A percentile compares a stretch with the other conserved stretches of the same genome.
phyloP scores from a whole-genome alignment of 2,329 filamentous ascomycete genomes.

The Colletotrichum musicola region DNA sequence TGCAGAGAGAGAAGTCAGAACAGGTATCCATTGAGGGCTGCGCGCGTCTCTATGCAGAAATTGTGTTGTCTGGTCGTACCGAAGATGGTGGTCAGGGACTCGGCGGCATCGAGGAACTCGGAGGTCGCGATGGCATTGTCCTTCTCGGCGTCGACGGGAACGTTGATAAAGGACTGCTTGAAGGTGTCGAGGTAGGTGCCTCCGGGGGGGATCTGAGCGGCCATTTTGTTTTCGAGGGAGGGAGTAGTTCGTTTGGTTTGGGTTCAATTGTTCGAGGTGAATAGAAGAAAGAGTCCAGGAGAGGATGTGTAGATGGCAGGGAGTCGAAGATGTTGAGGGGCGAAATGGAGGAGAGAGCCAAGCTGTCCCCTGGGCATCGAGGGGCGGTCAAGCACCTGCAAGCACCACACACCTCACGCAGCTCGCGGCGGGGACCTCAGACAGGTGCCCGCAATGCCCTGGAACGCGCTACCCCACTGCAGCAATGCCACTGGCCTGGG shows the following conservation, averaged over 20 bases:
- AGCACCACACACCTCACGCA: slow-evolving; percentile 26
- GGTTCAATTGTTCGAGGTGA: slow-evolving; percentile 12
- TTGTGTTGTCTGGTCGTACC: slow-evolving; percentile 62
- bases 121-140: slow-evolving; percentile 84
- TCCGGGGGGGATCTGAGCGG: slow-evolving; percentile 69
- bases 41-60: background rate
- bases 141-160: slow-evolving; percentile 79
- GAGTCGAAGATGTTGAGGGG: background rate
- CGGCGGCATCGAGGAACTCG: slow-evolving; percentile 91
- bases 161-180: slow-evolving; percentile 85
- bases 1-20: slow-evolving; percentile 45
- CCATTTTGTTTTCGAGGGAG: slow-evolving; percentile 58
- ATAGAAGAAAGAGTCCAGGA: background rate
- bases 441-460: background rate
- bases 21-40: background rate
- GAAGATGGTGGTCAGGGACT: slow-evolving; percentile 89
- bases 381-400: slow-evolving; percentile 37
- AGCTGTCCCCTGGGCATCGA: slow-evolving; percentile 31
- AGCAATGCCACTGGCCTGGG: slow-evolving; percentile 23
- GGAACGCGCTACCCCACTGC: slow-evolving; percentile 11
- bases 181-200: slow-evolving; percentile 89
- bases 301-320: background rate
- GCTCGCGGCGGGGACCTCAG: slow-evolving; percentile 16
- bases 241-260: slow-evolving; percentile 11
- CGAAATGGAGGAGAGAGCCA: slow-evolving; percentile 11